These are phyloP conservation scores for Rhizomucor miehei DNA, from an alignment of 371 early-diverging fungal genomes.

Conservation along the genomic window DNA sequence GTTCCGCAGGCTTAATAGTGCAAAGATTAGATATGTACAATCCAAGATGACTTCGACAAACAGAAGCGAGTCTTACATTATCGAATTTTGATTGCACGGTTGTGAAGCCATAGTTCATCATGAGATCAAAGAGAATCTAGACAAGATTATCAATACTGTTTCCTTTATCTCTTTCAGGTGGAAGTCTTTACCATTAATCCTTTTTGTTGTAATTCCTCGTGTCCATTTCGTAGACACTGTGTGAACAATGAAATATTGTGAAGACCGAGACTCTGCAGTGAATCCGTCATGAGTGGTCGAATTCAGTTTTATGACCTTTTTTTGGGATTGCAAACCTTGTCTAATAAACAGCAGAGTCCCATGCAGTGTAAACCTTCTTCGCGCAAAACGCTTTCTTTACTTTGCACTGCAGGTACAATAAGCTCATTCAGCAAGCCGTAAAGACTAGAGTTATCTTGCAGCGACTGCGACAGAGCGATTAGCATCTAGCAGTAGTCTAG, in stretches of 20 bases:
- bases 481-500: background rate
- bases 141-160: background rate
- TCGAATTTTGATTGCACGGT: conserved; percentile 31
- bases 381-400: conserved; percentile 62
- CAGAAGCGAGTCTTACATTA: conserved; percentile 22
- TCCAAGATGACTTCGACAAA: background rate
- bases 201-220: conserved; percentile 42
- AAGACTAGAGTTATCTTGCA: conserved; percentile 74
- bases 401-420: conserved; percentile 78
- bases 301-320: background rate
- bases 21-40: background rate
- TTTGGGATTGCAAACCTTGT: no score
- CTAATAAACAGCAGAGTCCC: conserved; percentile 74
- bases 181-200: conserved; percentile 40
- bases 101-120: conserved; percentile 49
- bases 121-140: conserved; percentile 66
- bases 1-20: conserved; percentile 28
- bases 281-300: no score
- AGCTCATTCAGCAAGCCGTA: conserved; percentile 78
- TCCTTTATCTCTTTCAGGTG: background rate
- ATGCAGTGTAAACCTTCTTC: conserved; percentile 81
- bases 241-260: conserved; percentile 48
- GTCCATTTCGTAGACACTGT: conserved; percentile 37
- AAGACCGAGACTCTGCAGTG: conserved; percentile 38
- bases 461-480: conserved; percentile 15